Percentiles rank a stretch among this genome's conserved stretches.
Conservation (phyloP, 1,284 basidiomycete species). For the Naganishia liquefaciens region DNA sequence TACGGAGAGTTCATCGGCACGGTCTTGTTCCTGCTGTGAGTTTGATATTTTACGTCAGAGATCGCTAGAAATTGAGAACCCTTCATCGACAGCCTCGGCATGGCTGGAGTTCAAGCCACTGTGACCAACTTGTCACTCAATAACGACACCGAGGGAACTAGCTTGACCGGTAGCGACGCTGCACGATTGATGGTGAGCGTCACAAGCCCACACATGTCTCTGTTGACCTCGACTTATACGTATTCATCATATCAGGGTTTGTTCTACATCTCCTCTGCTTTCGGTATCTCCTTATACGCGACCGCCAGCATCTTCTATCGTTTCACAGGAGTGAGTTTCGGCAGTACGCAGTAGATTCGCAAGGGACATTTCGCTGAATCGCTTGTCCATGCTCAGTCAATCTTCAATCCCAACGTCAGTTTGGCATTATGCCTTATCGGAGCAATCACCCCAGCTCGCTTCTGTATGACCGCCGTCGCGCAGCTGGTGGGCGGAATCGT, state of each 20-base stretch:
- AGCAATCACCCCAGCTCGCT: conserved; percentile 63
- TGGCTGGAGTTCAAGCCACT: conserved; percentile 38
- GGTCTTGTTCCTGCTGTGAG: conserved; percentile 28
- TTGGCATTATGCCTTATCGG: conserved; percentile 65
- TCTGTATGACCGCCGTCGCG: conserved; percentile 64
- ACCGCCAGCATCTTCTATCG: conserved; percentile 74
- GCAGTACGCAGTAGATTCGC: too few species aligned
- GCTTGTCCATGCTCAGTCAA: conserved; percentile 33
- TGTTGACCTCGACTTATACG: too few species aligned
- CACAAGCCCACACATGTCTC: too few species aligned
- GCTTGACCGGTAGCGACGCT: conserved; percentile 34
- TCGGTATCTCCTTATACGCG: conserved; percentile 68
- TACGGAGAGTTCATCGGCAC: conserved; percentile 31
- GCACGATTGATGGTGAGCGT: conserved; percentile 39
- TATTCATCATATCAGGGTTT: conserved; percentile 36
- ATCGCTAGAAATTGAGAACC: not conserved
- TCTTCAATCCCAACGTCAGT: conserved; percentile 70
- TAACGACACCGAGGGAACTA: conserved; percentile 31
- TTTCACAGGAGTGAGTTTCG: conserved; percentile 58
- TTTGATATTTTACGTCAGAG: not conserved
- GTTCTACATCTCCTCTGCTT: conserved; percentile 64
- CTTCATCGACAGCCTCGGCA: conserved; percentile 9
- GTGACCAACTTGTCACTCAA: conserved; percentile 38
- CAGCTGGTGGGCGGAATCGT: conserved; percentile 55
- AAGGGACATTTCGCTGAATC: conserved; percentile 39